These are phyloP conservation scores for Aspergillus incahuasiensis DNA, from an alignment of 495 filamentous ascomycete species.

Conservation along the genomic window DNA sequence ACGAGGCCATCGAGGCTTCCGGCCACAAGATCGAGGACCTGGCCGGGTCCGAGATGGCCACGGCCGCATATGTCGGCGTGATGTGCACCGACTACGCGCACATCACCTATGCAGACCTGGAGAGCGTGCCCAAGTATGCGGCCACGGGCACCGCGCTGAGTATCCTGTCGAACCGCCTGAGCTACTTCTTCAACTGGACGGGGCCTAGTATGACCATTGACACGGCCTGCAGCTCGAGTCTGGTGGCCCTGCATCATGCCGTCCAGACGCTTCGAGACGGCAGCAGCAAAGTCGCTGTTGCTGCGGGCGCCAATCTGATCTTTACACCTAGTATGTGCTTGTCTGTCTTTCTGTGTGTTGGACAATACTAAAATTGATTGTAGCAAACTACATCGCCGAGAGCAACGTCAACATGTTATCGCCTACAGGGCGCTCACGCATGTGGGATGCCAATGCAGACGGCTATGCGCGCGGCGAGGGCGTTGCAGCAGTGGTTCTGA, in stretches of 20 bases:
- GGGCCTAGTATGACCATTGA: slow-evolving; percentile 56
- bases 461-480: slow-evolving; percentile 49
- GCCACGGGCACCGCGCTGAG: slow-evolving; percentile 47
- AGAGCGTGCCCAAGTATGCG: slow-evolving; percentile 41
- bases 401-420: neutral
- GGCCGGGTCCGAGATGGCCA: slow-evolving; percentile 35
- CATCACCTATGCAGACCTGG: slow-evolving; percentile 32
- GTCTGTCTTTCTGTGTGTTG: too few species aligned
- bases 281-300: slow-evolving; percentile 33
- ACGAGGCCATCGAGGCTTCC: slow-evolving; percentile 54
- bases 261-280: slow-evolving; percentile 39
- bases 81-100: slow-evolving; percentile 47
- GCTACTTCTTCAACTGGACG: slow-evolving; percentile 53
- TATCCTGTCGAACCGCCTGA: slow-evolving; percentile 51
- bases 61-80: slow-evolving; percentile 41
- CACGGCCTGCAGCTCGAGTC: slow-evolving; percentile 49
- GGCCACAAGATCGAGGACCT: slow-evolving; percentile 22
- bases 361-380: too few species aligned
- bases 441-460: slow-evolving; percentile 42
- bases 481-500: slow-evolving; percentile 35
- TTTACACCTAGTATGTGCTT: slow-evolving; percentile 21
- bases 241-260: slow-evolving; percentile 42
- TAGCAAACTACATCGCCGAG: slow-evolving; percentile 11
- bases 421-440: slow-evolving; percentile 11
- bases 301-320: slow-evolving; percentile 38